Base-by-base conservation (phyloP, 2,329 filamentous ascomycete genomes). In the Thelonectria discophora region DNA sequence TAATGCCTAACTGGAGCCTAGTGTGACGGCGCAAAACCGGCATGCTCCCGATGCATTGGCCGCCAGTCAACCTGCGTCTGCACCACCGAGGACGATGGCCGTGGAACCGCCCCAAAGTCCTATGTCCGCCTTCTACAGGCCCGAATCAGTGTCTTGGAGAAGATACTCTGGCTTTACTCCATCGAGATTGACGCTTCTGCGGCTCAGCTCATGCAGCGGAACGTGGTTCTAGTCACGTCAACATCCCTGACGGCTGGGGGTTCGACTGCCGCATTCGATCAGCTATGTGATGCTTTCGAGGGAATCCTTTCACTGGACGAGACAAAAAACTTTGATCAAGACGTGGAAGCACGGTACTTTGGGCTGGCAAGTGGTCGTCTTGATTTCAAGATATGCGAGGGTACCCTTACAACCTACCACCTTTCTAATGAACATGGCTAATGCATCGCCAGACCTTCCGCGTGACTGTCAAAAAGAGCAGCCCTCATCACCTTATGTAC, bases 281-380 rank as follows among this genome's bases (percentile, higher is more conserved):
- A 24, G 21, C 21, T 24, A 4, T 24, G 21, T 24, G 21, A 77
- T 73, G 56, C 72, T 69, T 72, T 15, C 32, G 37, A 58, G 24
- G 60, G 55, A 2, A 34, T 37, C 18, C 15, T 62, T 2, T 40
- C 12, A 12, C 47, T 77, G 0, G 76, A 77, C n/a, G 76, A 76
- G 40, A 71, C 74, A 6, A 60, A 76, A 27, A 75, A 76, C 39
- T 76, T 74, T 24, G 75, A 78, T 20, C 69, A 69, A 21, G 75
- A 77, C 43, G 67, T 61, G 39, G 76, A 78, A 51, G 67, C 72
- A 47, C 65, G 73, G 2, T 79, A 76, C 50, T 78, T 77, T 58
- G 76, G 77, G 0, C 69, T 74, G 1, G 72, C 76, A 0, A 79
- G 76, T 58, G 77, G 76, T 1, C 70, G 76, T 2, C 65, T 78